phyloP scores from a whole-genome alignment of 2,329 filamentous ascomycete species.

The Aspergillus proliferans region DNA sequence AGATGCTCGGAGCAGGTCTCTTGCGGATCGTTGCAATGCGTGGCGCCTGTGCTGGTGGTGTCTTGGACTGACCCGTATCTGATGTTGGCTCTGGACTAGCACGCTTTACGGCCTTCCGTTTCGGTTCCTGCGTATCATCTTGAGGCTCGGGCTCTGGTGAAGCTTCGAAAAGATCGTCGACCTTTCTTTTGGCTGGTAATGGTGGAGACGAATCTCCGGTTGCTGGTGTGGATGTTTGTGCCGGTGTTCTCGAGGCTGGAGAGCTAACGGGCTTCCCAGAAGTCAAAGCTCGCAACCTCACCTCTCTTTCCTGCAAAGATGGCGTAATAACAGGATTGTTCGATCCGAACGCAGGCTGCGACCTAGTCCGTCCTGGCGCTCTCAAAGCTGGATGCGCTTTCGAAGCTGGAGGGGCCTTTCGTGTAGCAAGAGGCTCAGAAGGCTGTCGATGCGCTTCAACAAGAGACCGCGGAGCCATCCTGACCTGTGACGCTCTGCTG shows the following conservation, averaged over 20 bases:
- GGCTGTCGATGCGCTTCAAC: constrained; percentile 37
- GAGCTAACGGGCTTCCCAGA: constrained; percentile 16
- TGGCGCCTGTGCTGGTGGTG: constrained; percentile 8
- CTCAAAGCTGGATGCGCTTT: constrained; percentile 15
- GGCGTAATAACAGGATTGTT: background rate
- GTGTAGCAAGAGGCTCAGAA: constrained; percentile 12
- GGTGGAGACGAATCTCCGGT: constrained; percentile 1
- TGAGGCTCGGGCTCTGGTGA: background rate
- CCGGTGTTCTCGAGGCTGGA: background rate
- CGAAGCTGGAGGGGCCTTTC: constrained; percentile 8
- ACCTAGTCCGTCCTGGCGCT: background rate
- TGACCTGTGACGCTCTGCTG: constrained; percentile 32
- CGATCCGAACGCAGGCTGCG: background rate
- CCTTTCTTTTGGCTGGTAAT: background rate
- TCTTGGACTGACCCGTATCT: constrained; percentile 5
- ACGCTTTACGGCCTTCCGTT: background rate
- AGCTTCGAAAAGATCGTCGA: background rate
- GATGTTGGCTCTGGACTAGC: constrained; percentile 2
- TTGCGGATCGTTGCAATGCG: constrained; percentile 22
- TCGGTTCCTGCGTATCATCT: background rate
- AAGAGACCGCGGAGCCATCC: constrained; percentile 34
- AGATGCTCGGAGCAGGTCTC: constrained; percentile 24
- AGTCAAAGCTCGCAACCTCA: constrained; percentile 25
- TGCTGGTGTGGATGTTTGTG: background rate
- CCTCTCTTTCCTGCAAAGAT: constrained; percentile 16